Evolutionary conservation across 2,329 filamentous ascomycete genomes (phyloP), one percentile per base, ranked within the genome.

Genomic region (Fusarium nanum): DNA sequence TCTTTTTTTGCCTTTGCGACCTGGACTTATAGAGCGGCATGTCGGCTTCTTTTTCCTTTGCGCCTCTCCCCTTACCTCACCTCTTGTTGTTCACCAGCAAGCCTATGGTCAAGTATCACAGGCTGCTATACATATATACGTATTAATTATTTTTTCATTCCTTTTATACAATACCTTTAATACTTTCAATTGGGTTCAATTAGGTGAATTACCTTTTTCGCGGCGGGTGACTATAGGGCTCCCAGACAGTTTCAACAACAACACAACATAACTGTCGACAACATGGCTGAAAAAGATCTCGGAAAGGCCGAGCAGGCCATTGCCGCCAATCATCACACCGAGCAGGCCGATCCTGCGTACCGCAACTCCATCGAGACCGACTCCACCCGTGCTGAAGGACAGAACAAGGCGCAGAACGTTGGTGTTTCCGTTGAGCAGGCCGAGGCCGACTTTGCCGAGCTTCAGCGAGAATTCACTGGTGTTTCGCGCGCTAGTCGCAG

Each of bases 401-500:
- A 60, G 42, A 40, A 52, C n/a, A 67, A 64, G 44, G 60, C 66
- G 6, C 66, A 62, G 11, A 52, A 73, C n/a, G 58, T 54, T 22
- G 88, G 88, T 23, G 85, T 94, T 32, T 89, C 91, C 11, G 85
- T 94, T 54, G 83, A 87, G 62, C 86, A 87, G 55, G 92, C 92
- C 45, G 87, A 92, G 78, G 87, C 87, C 32, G 91, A 93, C 27
- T 94, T 94, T 70, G 87, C 86, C 1, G 85, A 92, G 68, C 83
- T 94, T 16, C 90, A 87, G 75, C 84, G 85, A 37, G 85, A 90
- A 76, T 81, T 91, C 22, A 87, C 88, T 3, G 84, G 83, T 9
- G 77, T 86, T n/a, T 90, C 87, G 9, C 84, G 84, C 30, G 82
- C 82, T 1, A 89, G 86, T 75, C 75, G 73, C 34, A 75, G 67